Evolutionary conservation across 345 rosid species (phyloP), one percentile per base, ranked within the genome.

Genomic region (Brassica carinata): DNA sequence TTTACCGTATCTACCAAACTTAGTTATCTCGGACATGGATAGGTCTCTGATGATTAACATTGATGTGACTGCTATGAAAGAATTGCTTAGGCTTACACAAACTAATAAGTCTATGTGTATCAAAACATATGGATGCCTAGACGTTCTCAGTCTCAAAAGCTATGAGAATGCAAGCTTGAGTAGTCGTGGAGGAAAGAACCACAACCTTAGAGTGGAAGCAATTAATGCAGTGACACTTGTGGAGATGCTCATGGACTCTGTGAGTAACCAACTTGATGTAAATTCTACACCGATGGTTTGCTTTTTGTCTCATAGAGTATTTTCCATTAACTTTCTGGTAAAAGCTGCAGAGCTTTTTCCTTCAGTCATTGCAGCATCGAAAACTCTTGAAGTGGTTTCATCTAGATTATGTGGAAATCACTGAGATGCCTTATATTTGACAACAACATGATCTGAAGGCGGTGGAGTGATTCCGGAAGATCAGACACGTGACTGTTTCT

Each of bases 161-260:
- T 93, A 95, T 4, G 7, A 43, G 14, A 43, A 43, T 9, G 72
- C 10, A 36, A 36, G 43, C 7, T 36, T 36, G 10, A 7, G 43
- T 6, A 73, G 83, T 51, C 91, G 85, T 74, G 66, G 59, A 73
- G 71, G 45, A 75, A 91, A 91, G 79, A 87, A 87, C 71, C 90
- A 86, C n/a, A 89, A 89, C 78, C 30, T 87, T 78, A 85, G 89
- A n/a, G 76, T 84, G 34, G 99, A 95, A 84, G 92, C 96, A 11
- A 88, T 18, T 90, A 88, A 90, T 80, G 89, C 90, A 11, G 67
- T 86, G 64, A 88, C 92, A 9, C 84, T 95, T 84, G 94, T 93
- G 9, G 92, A 91, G 85, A 90, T 95, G 91, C 88, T 93, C 82
- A 89, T 90, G 93, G 97, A 95, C 75, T 76, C 90, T n/a, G 98